Percentiles rank a stretch among this genome's conserved stretches.
These are phyloP conservation scores for Hirsutella minnesotensis DNA, from an alignment of 2,329 filamentous ascomycete species.

Conservation along the genomic window DNA sequence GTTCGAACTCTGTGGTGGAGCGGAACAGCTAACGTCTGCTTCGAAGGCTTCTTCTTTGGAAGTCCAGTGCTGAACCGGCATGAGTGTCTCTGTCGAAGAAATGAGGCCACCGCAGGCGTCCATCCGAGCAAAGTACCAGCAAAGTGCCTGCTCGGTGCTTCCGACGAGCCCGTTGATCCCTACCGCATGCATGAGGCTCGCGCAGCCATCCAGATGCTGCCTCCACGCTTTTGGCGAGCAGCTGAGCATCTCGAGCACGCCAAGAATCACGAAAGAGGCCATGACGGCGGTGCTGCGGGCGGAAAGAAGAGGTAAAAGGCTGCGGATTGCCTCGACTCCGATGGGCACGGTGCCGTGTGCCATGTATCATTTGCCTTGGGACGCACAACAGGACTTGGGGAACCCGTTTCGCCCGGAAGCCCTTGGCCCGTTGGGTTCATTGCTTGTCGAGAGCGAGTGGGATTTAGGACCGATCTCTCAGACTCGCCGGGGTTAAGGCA, in stretches of 20 bases:
- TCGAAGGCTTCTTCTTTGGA: constrained; percentile 18
- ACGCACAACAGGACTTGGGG: too few relatives aligned
- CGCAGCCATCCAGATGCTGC: constrained; percentile 39
- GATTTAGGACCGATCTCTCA: too few relatives aligned
- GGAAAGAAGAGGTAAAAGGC: constrained; percentile 33
- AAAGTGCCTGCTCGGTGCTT: constrained; percentile 36
- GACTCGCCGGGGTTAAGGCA: too few relatives aligned
- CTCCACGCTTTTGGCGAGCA: constrained; percentile 36
- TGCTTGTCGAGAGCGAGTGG: too few relatives aligned
- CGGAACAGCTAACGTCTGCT: constrained; percentile 23
- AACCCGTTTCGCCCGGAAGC: too few relatives aligned
- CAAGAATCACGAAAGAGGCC: constrained; percentile 39
- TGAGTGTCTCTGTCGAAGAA: constrained; percentile 36
- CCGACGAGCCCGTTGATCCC: constrained; percentile 38
- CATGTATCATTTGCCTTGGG: too few relatives aligned
- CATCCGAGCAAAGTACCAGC: constrained; percentile 44
- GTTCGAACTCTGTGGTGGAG: constrained; percentile 23
- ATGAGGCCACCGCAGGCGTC: constrained; percentile 42
- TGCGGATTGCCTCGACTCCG: constrained; percentile 34
- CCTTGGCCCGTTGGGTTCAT: too few relatives aligned
- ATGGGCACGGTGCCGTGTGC: too few relatives aligned
- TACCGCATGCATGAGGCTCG: constrained; percentile 35
- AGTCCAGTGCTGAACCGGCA: constrained; percentile 34
- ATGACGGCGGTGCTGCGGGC: constrained; percentile 36
- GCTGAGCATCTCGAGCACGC: constrained; percentile 42